phyloP scores from a whole-genome alignment of 176 grass and related monocot genomes.

The Paspalum notatum region DNA sequence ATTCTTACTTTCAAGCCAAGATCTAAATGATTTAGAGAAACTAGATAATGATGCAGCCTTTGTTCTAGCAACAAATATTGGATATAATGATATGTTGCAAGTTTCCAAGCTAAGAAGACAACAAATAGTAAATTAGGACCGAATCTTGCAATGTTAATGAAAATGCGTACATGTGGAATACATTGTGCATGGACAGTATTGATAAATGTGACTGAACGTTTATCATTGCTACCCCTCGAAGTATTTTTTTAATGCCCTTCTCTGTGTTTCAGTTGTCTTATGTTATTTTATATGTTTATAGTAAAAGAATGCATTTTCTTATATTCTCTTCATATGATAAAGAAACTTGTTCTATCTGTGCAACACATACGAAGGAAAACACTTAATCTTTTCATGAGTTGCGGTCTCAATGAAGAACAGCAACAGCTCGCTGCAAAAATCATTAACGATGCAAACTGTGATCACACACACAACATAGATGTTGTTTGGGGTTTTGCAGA shows the following conservation, averaged over 20 bases:
- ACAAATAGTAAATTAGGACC: accelerated
- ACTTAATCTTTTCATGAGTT: not conserved
- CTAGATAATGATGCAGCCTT: not conserved
- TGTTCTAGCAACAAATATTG: not conserved
- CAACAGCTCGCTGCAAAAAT: not conserved
- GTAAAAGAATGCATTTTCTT: not conserved
- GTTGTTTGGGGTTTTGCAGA: not conserved
- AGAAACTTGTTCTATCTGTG: not conserved
- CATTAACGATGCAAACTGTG: not conserved
- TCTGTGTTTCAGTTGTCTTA: not conserved
- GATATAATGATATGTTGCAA: not conserved
- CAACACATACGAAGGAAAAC: not conserved
- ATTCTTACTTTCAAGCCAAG: not conserved
- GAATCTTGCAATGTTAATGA: not conserved
- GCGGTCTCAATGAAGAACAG: not conserved
- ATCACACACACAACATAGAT: not conserved
- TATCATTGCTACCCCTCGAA: not conserved
- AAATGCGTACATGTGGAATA: not conserved
- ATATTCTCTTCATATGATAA: not conserved
- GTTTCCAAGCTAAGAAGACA: not conserved
- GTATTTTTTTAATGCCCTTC: not conserved
- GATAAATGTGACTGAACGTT: not conserved
- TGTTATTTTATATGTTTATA: not conserved
- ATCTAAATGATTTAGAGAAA: not conserved
- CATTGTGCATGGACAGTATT: not conserved